Evolutionary conservation across 2,329 filamentous ascomycete species (phyloP), one percentile per base, ranked within the genome.

Genomic region (Pezicula neosporulosa): DNA sequence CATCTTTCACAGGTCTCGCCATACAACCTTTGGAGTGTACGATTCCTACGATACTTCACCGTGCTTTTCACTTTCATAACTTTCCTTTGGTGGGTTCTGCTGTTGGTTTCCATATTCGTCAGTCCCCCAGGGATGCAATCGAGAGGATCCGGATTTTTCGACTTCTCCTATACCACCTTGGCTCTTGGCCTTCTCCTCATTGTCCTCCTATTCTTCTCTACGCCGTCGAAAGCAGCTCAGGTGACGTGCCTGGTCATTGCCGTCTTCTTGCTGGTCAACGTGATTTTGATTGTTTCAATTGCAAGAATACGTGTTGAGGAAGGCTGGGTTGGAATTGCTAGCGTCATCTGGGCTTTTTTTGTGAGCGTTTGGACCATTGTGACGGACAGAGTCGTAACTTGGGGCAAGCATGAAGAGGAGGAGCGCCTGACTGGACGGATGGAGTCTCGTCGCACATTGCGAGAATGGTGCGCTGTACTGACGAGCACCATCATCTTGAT

Each of bases 331-430:
- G 94, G 94, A n/a, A 87, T 94, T 50, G 83, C 82, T 9, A 94
- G 89, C 39, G 87, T 93, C 3, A 72, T 90, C 15, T 97, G 89
- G 92, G 89, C 90, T 16, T 76, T 90, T 3, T 58, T 94, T 43
- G 89, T 96, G 66, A 81, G 87, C 35, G 68, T 88, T 3, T 97
- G 90, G 83, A 87, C 87, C 21, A 76, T 97, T 18, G 63, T 86
- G 8, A 89, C 87, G 7, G 93, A 96, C 64, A 80, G 87, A 44
- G 84, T 89, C 4, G 94, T 99, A 8, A 81, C 87, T 63, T 96
- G 90, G 87, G 94, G 93, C 51, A 97, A 97, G 70, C 78, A 77
- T 1, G 90, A 97, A 63, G 94, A 97, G 68, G 94, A 99, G 67
- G 87, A 96, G 67, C 84, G 94, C 24, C 75, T 97, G 18, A 97